Evolutionary conservation across 352 stramenopile species (phyloP), one percentile per base, ranked within the genome.

Genomic region (Phytopythium sindhum): DNA sequence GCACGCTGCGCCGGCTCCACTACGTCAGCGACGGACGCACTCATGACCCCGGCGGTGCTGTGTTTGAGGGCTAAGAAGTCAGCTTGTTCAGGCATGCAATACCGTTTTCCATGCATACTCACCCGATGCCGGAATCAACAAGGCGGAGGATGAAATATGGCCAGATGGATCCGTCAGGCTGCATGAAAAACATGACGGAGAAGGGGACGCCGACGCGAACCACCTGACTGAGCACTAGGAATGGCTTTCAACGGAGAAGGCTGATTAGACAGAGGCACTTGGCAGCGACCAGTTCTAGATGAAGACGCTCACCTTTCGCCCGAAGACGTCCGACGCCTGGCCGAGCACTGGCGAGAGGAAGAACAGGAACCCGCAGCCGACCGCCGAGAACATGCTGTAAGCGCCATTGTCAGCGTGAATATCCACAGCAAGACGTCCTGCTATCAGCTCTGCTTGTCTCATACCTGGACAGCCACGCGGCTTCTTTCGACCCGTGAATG

Each of bases 311-410:
- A 94, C 85, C 81, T 92, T 94, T 56, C 86, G 80, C 28, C 86
- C 86, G 65, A 90, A 88, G 5, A 76, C 61, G 64, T 94, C 86
- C 0, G 86, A 94, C 19, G 78, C 80, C 63, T 90, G 84, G 1
- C 86, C 86, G 2, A 94, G 70, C 41, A 90, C 78, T 21, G 86
- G 79, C 29, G 86, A 85, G 44, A 91, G 44, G 58, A 92, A 74
- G 52, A 94, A 84, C 54, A 89, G 78, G 35, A 77, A 73, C 26
- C 83, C 57, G 1, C 70, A 89, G 21, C 81, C 85, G 33, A 86
- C 55, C 5, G 81, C 73, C n/a, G 80, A 86, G 53, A 90, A 89
- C 37, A 90, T 70, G 50, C 85, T 90, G 57, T 35, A 64, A 6
- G 6, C 2, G 53, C 17, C 29, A 45, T 21, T n/a, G 7, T 64